Conservation (phyloP, 345 rosid genomes). For the Salix viminalis region DNA sequence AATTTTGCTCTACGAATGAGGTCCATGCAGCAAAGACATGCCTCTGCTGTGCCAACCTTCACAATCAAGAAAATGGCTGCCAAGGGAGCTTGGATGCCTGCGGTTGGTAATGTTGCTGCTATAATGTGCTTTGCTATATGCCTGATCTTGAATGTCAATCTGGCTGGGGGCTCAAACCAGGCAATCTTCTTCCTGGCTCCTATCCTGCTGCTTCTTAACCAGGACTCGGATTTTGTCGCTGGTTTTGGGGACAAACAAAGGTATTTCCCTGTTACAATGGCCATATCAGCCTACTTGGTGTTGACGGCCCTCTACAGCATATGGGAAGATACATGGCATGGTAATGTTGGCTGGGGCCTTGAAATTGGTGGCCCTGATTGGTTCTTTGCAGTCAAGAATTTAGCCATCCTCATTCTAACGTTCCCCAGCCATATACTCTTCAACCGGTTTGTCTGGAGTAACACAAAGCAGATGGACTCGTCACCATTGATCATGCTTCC, state of each 20-base stretch:
- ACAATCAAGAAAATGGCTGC: conserved; percentile 89
- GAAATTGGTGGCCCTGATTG: conserved; percentile 92
- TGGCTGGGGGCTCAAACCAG: conserved; percentile 87
- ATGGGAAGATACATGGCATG: conserved; percentile 92
- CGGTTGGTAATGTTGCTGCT: conserved; percentile 90
- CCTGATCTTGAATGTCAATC: conserved; percentile 72
- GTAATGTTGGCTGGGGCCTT: conserved; percentile 81
- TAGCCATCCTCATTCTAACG: conserved; percentile 79
- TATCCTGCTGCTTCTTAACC: conserved; percentile 87
- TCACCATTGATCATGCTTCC: conserved; percentile 74
- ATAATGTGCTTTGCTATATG: conserved; percentile 94
- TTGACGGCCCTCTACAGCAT: conserved; percentile 60
- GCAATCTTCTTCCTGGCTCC: conserved; percentile 98
- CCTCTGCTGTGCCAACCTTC: conserved; percentile 61
- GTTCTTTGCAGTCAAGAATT: conserved; percentile 86
- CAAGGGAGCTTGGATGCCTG: conserved; percentile 99
- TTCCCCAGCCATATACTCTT: conserved; percentile 89
- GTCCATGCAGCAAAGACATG: conserved; percentile 90
- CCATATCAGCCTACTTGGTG: conserved; percentile 70
- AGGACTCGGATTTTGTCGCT: conserved; percentile 92
- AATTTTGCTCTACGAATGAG: conserved; percentile 72
- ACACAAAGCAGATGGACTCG: conserved; percentile 55
- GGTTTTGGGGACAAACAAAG: conserved; percentile 98
- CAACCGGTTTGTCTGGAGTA: conserved; percentile 89
- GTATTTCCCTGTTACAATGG: conserved; percentile 83